phyloP scores from a whole-genome alignment of 371 early-diverging fungal genomes.

The Mucor saturninus region DNA sequence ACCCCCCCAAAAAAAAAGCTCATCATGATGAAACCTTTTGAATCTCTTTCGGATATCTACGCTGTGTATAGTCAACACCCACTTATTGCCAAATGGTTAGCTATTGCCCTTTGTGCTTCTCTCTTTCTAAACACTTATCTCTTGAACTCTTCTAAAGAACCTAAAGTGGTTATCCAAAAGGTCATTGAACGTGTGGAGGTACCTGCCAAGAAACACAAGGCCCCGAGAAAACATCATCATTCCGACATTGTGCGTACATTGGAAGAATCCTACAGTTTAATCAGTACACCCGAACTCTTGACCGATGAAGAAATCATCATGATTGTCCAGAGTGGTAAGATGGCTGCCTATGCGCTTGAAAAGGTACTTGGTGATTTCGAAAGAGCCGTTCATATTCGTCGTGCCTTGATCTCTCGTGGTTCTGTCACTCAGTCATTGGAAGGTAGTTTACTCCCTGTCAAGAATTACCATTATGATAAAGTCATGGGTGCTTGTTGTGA shows the following conservation, averaged over 20 bases:
- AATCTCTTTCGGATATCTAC: conserved; percentile 51
- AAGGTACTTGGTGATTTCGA: conserved; percentile 75
- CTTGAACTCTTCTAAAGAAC: conserved; percentile 59
- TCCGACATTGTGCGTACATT: conserved; percentile 36
- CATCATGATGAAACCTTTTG: conserved; percentile 36
- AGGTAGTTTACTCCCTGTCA: conserved; percentile 70
- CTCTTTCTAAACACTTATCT: conserved; percentile 65
- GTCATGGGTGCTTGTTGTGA: conserved; percentile 95
- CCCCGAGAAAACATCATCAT: conserved; percentile 2
- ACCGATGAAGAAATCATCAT: conserved; percentile 77
- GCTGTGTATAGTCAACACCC: conserved; percentile 62
- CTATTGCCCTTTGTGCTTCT: conserved; percentile 53
- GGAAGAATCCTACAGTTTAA: conserved; percentile 64
- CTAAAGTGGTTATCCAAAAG: conserved; percentile 27
- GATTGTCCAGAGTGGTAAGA: conserved; percentile 74
- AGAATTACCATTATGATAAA: conserved; percentile 87
- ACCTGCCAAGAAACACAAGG: conserved; percentile 3
- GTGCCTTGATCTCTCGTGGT: conserved; percentile 74
- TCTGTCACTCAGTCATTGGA: conserved; percentile 68
- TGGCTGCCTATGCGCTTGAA: conserved; percentile 87
- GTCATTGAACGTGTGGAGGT: conserved; percentile 4
- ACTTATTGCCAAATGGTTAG: conserved; percentile 62
- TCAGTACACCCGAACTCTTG: conserved; percentile 55
- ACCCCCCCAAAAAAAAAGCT: not conserved
- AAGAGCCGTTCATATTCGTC: conserved; percentile 85